Base-by-base conservation (phyloP, 2,329 filamentous ascomycete genomes). In the Sporothrix euskadiensis region DNA sequence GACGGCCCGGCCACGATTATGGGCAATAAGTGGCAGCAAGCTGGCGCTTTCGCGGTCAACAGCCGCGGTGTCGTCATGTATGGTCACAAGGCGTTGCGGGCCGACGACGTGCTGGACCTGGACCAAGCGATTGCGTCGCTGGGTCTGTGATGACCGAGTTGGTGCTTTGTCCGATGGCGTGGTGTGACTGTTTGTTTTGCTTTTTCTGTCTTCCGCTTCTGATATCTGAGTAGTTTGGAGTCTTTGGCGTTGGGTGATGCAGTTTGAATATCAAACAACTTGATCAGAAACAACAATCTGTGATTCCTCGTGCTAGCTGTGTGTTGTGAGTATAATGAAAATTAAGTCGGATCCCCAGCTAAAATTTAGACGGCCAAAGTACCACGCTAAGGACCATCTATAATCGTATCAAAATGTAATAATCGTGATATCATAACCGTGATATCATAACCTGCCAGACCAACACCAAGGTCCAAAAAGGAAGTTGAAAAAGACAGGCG, bases 21-120 rank as follows among this genome's bases (percentile, higher is more conserved):
- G 82, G 85, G 86, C 1, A 88, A 87, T 76, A 88, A 88, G 80
- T 88, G 86, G 86, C 86, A 87, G 78, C 84, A 86, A 77, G 83
- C 84, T 1, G 85, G 86, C 0, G 83, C 85, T 1, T 88, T 86
- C 79, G 84, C 85, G 4, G 80, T 88, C 2, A 84, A 88, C 74
- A 83, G 83, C 0, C 81, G 82, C 16, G 85, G 85, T 9, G 84
- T 82, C 8, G 83, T 88, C 1, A 81, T 86, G 9, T 88, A 84
- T 84, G 85, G 84, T 3, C 82, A 82, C 4, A 87, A 86, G 78
- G 84, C 84, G 2, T 71, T 80, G 59, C 81, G 83, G 73, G 83
- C 83, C 1, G 86, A 87, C 75, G 86, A 88, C 78, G 78, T 85
- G 63, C 83, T 88, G 83, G 83, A 86, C 74, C 76, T 90, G 80